A percentile compares a stretch with the other conserved stretches of the same genome.
Evolutionary conservation across 805 yeast genomes (phyloP).

Genomic region (Candida oleophila): DNA sequence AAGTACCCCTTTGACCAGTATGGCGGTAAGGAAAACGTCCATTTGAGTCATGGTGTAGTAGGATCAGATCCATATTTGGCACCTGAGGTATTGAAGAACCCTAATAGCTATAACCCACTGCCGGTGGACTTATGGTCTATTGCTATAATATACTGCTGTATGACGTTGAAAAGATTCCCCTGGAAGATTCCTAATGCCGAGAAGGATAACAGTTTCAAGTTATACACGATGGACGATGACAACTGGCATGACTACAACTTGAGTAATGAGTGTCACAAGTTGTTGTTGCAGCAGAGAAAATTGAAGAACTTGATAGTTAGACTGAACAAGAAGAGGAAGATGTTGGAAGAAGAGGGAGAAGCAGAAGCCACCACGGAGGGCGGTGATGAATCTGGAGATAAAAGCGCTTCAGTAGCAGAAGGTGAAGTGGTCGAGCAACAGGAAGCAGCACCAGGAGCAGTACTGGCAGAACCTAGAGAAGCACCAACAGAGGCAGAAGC

Average conservation of each 20-base stretch:
- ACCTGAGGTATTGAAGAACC: conserved; percentile 76
- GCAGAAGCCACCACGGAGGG: conserved; percentile 7
- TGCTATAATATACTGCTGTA: conserved; percentile 82
- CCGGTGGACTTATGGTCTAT: conserved; percentile 83
- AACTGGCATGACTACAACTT: conserved; percentile 71
- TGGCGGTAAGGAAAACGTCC: conserved; percentile 61
- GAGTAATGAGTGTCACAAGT: conserved; percentile 71
- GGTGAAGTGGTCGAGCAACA: conserved; percentile 12
- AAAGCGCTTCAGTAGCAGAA: not conserved
- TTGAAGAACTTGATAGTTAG: conserved; percentile 46
- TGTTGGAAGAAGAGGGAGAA: conserved; percentile 12
- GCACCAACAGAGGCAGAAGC: too few species aligned
- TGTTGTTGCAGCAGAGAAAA: conserved; percentile 57
- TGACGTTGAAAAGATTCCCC: conserved; percentile 82
- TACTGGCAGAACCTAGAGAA: too few species aligned
- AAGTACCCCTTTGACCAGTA: conserved; percentile 70
- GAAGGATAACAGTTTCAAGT: conserved; percentile 74
- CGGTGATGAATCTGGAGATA: conserved; percentile 3
- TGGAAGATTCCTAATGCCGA: conserved; percentile 76
- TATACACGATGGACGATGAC: conserved; percentile 81
- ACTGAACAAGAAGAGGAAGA: conserved; percentile 42
- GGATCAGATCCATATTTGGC: conserved; percentile 88
- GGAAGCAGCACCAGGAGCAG: not conserved
- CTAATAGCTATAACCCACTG: conserved; percentile 66
- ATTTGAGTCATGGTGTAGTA: conserved; percentile 67